Conservation (phyloP, 2,329 filamentous ascomycete genomes). For the Ilyonectria mors-panacis region DNA sequence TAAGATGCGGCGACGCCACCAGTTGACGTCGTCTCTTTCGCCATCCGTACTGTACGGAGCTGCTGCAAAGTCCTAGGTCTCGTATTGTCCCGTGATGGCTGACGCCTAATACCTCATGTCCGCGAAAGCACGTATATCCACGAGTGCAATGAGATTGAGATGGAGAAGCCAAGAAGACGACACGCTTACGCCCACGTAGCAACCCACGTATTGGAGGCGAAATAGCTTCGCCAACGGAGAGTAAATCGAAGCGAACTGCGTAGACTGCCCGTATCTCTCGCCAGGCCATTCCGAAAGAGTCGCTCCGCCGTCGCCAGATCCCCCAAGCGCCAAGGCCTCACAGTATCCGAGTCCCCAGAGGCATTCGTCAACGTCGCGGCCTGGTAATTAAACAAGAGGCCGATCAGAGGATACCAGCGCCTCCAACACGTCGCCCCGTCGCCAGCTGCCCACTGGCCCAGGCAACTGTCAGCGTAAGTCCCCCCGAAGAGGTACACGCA, state of each 20-base stretch:
- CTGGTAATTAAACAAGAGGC: conserved; percentile 28
- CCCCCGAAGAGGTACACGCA: conserved; percentile 35
- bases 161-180: not conserved
- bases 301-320: conserved; percentile 13
- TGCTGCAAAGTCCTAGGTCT: conserved; percentile 4
- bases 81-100: not conserved
- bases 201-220: conserved; percentile 24
- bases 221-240: conserved; percentile 5
- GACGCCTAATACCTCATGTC: conserved; percentile 8
- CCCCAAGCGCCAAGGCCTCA: conserved; percentile 8
- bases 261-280: conserved; percentile 4
- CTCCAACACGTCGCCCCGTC: not conserved
- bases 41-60: conserved; percentile 14
- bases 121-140: not conserved
- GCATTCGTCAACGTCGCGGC: conserved; percentile 27
- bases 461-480: conserved; percentile 15
- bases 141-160: conserved; percentile 2
- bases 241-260: conserved; percentile 22
- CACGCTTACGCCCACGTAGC: conserved; percentile 19
- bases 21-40: conserved; percentile 20
- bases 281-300: conserved; percentile 15
- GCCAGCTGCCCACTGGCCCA: conserved; percentile 2
- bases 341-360: conserved; percentile 9
- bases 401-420: conserved; percentile 18
- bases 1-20: conserved; percentile 23